Evolutionary conservation across 768 basidiomycete species (phyloP), one percentile per base, ranked within the genome.

Genomic region (Pholiota molesta): DNA sequence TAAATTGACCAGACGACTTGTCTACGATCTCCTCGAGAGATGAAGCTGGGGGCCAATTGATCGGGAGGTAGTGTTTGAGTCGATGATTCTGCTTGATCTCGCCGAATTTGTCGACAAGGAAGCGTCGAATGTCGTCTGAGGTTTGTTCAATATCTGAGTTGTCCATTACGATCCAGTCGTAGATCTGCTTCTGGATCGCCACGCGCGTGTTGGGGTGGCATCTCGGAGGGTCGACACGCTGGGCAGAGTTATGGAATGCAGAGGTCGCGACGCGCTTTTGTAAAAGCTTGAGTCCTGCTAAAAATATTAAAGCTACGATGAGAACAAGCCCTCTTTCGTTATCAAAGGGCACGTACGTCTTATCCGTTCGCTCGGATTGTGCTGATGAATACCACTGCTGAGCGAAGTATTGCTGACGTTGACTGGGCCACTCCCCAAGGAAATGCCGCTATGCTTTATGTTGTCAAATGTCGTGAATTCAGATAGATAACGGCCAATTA

Each of bases 1-100:
- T 62, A 29, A 62, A 62, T 42, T 58, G 62, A 8, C 56, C 56
- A 5, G 62, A 62, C 26, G 62, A 40, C n/a, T 58, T 57, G 8
- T 31, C 16, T 2, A 62, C 45, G 5, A 62, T 29, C 6, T 14
- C 28, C n/a, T 47, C 17, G 17, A 62, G 31, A 33, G 14, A 7
- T 17, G 14, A 4, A 33, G 19, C 2, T n/a, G 51, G 26, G 3
- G 62, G 62, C 62, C 62, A 62, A 9, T 44, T 39, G 6, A 1
- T 10, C 1, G 16, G n/a, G 6, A 62, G 49, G 10, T 17, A 33
- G 6, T 17, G 10, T 26, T 26, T 42, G 9, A 42, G 29, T 11
- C 57, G 64, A 55, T 65, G 64, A 0, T 7, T 65, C 28, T 51
- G 6, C 29, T 35, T 58, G 10, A 65, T 59, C 5, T 40, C 39